Percentiles rank a stretch among this genome's conserved stretches.
These are phyloP conservation scores for Casuarina glauca DNA, from an alignment of 306 rosid genomes.

Conservation along the genomic window DNA sequence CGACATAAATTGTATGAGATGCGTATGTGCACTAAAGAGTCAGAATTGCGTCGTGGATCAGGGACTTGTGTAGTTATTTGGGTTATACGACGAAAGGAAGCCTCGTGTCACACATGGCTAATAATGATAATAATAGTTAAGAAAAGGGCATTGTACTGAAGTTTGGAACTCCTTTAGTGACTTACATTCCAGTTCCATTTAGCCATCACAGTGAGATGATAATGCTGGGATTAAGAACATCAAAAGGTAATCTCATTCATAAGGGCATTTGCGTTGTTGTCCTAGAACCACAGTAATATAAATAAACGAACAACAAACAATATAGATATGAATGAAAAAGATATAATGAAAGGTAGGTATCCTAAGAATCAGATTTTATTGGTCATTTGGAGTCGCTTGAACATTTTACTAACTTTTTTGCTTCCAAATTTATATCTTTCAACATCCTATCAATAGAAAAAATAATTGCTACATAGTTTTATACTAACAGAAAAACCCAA, in stretches of 20 bases:
- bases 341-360: not conserved
- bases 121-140: too few relatives aligned
- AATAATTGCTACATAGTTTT: not conserved
- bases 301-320: not conserved
- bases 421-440: not conserved
- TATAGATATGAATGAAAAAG: not conserved
- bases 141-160: too few relatives aligned
- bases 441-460: not conserved
- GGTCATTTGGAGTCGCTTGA: not conserved
- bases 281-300: not conserved
- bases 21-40: too few relatives aligned
- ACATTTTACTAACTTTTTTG: not conserved
- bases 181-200: too few relatives aligned
- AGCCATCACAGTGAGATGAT: too few relatives aligned
- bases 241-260: not conserved
- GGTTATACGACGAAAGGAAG: too few relatives aligned
- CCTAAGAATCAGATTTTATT: not conserved
- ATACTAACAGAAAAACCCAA: not conserved
- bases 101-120: too few relatives aligned
- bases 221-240: not conserved
- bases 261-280: not conserved
- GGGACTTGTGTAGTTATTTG: too few relatives aligned
- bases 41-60: too few relatives aligned
- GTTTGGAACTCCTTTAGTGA: too few relatives aligned
- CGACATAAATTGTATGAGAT: too few relatives aligned